phyloP scores from a whole-genome alignment of 306 rosid genomes.

The Comarum palustre region DNA sequence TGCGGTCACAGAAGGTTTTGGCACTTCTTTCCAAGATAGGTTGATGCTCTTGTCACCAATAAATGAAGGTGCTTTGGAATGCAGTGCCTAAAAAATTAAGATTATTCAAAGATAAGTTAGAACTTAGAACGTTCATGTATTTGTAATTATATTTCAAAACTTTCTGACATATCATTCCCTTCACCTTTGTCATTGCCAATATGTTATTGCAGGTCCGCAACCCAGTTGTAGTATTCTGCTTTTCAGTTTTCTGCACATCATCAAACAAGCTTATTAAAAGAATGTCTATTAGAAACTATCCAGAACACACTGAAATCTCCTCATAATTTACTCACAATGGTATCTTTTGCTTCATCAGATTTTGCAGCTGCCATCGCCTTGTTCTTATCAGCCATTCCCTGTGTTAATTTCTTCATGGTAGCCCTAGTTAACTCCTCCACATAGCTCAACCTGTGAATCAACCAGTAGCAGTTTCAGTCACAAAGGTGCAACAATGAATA shows the following conservation, averaged over 20 bases:
- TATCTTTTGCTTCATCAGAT: conserved; percentile 83
- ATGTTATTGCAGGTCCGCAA: conserved; percentile 91
- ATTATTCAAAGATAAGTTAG: not conserved
- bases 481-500: not conserved
- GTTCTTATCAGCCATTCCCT: conserved; percentile 92
- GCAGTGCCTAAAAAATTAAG: conserved; percentile 39
- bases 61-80: conserved; percentile 77
- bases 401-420: conserved; percentile 90
- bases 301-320: conserved; percentile 20
- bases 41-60: conserved; percentile 84
- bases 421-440: conserved; percentile 88
- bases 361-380: conserved; percentile 93
- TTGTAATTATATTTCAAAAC: conserved; percentile 3
- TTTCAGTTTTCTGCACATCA: conserved; percentile 71
- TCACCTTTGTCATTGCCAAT: conserved; percentile 85
- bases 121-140: conserved; percentile 10
- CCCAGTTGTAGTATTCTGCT: conserved; percentile 90
- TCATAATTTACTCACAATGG: conserved; percentile 56
- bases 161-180: not conserved
- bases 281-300: conserved; percentile 1
- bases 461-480: not conserved
- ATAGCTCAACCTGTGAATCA: conserved; percentile 63
- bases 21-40: conserved; percentile 90
- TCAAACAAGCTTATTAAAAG: conserved; percentile 16
- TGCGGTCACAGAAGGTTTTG: conserved; percentile 50